Percentiles rank a stretch among this genome's conserved stretches.
These are phyloP conservation scores for Pseudomonodictys pantanalensis DNA, from an alignment of 495 filamentous ascomycete species.

Conservation along the genomic window DNA sequence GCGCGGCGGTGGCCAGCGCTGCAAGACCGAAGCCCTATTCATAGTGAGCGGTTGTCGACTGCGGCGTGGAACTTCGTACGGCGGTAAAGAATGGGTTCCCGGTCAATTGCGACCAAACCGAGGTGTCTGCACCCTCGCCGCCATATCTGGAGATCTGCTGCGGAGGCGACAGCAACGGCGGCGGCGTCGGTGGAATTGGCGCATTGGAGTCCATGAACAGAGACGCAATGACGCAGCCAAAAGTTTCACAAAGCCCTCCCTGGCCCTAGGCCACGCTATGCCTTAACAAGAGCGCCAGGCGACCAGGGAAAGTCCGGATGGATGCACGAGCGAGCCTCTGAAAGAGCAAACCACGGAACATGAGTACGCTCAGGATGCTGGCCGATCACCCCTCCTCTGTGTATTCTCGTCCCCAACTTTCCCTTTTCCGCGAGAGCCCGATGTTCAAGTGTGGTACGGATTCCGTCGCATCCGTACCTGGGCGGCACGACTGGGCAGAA, in stretches of 20 bases:
- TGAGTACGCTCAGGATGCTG: no score
- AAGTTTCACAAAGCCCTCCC: not conserved
- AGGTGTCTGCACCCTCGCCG: constrained; percentile 31
- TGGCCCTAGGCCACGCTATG: not conserved
- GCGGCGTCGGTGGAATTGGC: constrained; percentile 28
- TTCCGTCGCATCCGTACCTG: not conserved
- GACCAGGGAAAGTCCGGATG: no score
- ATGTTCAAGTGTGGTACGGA: not conserved
- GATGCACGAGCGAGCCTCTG: no score
- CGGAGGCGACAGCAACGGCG: constrained; percentile 16
- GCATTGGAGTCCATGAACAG: constrained; percentile 23
- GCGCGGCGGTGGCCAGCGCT: constrained; percentile 72
- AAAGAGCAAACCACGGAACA: no score
- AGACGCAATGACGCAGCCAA: not conserved
- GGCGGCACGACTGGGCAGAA: no score
- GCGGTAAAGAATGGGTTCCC: constrained; percentile 69
- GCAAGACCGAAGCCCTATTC: constrained; percentile 77
- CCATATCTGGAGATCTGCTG: constrained; percentile 15
- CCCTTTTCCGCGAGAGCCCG: not conserved
- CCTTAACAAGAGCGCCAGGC: constrained; percentile 12
- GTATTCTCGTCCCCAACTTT: no score
- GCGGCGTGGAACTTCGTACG: constrained; percentile 40
- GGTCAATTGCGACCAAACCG: constrained; percentile 52
- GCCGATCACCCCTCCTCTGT: no score
- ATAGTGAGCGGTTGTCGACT: constrained; percentile 10